A percentile compares a stretch with the other conserved stretches of the same genome.
Evolutionary conservation across 805 yeast species (phyloP).

Genomic region (Kodamaea kaohsiungensis): DNA sequence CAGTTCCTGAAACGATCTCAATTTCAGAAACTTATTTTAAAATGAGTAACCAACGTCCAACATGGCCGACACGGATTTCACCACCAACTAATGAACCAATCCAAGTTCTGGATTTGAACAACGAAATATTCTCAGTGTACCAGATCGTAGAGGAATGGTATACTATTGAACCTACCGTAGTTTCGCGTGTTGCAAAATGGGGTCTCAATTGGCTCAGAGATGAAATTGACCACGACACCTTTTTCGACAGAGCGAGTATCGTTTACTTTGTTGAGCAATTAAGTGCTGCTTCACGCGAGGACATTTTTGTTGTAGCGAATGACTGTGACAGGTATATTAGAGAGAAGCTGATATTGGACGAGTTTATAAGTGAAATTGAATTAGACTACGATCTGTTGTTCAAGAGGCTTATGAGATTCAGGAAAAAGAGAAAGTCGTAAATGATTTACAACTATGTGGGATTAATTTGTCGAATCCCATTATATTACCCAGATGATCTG

Average conservation of each 20-base stretch:
- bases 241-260: conserved; percentile 12
- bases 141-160: conserved; percentile 18
- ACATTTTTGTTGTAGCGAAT: conserved; percentile 10
- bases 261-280: conserved; percentile 13
- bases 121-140: conserved; percentile 14
- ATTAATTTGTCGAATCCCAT: too few species aligned
- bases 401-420: conserved; percentile 7
- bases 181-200: conserved; percentile 12
- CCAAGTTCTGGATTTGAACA: conserved; percentile 14
- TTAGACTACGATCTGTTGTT: conserved; percentile 15
- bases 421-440: conserved; percentile 7
- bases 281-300: conserved; percentile 11
- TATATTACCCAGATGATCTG: too few species aligned
- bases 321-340: conserved; percentile 15
- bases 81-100: conserved; percentile 9
- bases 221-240: conserved; percentile 16
- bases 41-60: not conserved
- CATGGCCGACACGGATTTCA: conserved; percentile 7
- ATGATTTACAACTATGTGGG: not conserved
- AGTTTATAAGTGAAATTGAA: conserved; percentile 17
- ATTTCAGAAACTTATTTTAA: not conserved
- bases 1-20: not conserved
- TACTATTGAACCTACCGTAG: conserved; percentile 12
- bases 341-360: conserved; percentile 16
- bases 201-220: conserved; percentile 17